Percentiles rank a stretch among this genome's conserved stretches.
These are phyloP conservation scores for Fusarium sp. DNA, from an alignment of 2,329 filamentous ascomycete species.

Conservation along the genomic window DNA sequence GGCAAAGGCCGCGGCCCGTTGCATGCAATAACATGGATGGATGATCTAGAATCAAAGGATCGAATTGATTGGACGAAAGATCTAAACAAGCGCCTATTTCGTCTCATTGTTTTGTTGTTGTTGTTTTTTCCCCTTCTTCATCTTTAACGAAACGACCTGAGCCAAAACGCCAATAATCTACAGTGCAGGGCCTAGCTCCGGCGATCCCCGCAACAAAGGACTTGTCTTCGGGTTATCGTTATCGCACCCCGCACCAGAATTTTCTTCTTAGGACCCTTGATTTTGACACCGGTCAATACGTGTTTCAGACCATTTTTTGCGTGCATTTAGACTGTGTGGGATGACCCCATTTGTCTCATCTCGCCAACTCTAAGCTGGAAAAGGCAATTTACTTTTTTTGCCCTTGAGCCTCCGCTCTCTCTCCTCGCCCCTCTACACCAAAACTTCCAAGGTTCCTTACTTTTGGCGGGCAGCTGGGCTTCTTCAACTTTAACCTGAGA, in stretches of 20 bases:
- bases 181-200: slow-evolving; percentile 9
- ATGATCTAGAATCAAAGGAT: background rate
- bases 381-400: slow-evolving; percentile 11
- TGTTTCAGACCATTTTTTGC: slow-evolving; percentile 27
- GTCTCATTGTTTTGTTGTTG: background rate
- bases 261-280: slow-evolving; percentile 24
- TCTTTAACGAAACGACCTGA: background rate
- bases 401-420: slow-evolving; percentile 31
- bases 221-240: slow-evolving; percentile 54
- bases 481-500: slow-evolving; percentile 35
- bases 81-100: slow-evolving; percentile 11
- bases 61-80: slow-evolving; percentile 7
- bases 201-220: slow-evolving; percentile 15
- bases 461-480: slow-evolving; percentile 38
- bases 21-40: slow-evolving; percentile 13
- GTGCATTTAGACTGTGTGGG: slow-evolving; percentile 15
- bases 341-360: slow-evolving; percentile 19
- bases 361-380: slow-evolving; percentile 30
- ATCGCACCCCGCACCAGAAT: slow-evolving; percentile 54
- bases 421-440: slow-evolving; percentile 33
- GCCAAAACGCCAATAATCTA: background rate
- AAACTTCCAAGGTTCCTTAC: slow-evolving; percentile 26
- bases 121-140: background rate
- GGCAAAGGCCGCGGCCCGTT: slow-evolving; percentile 27
- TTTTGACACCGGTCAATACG: slow-evolving; percentile 24